Conservation (phyloP, 1,139 yeast genomes). For the Pichia sp. region DNA sequence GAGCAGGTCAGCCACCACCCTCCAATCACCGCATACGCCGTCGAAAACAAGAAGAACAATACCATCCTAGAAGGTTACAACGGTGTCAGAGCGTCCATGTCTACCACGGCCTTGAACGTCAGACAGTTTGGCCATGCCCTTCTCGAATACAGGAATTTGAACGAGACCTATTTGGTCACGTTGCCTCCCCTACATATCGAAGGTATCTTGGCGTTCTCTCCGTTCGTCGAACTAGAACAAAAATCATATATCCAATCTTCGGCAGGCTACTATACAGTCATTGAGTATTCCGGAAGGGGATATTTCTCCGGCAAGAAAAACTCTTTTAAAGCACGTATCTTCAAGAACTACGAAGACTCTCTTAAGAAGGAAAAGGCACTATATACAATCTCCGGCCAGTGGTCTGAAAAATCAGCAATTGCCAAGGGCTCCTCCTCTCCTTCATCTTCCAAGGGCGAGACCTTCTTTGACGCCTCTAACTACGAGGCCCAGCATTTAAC, state of each 20-base stretch:
- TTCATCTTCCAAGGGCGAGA: slow-evolving; percentile 24
- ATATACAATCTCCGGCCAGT: slow-evolving; percentile 81
- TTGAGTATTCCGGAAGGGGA: slow-evolving; percentile 89
- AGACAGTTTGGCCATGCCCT: slow-evolving; percentile 92
- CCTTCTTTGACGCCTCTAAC: slow-evolving; percentile 66
- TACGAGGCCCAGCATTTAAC: slow-evolving; percentile 48
- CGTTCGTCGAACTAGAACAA: slow-evolving; percentile 82
- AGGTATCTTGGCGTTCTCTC: slow-evolving; percentile 85
- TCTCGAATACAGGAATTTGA: slow-evolving; percentile 50
- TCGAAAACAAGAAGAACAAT: slow-evolving; percentile 66
- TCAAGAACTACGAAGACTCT: slow-evolving; percentile 47
- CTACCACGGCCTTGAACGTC: slow-evolving; percentile 72
- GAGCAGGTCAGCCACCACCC: slow-evolving; percentile 98
- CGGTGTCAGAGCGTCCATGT: slow-evolving; percentile 79
- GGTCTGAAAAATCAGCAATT: slow-evolving; percentile 73
- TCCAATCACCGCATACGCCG: slow-evolving; percentile 84
- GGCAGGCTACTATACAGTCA: slow-evolving; percentile 65
- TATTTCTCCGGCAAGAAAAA: slow-evolving; percentile 96
- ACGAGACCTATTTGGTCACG: slow-evolving; percentile 76
- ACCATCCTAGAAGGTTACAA: slow-evolving; percentile 80
- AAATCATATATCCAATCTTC: slow-evolving; percentile 77
- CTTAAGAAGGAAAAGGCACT: slow-evolving; percentile 57
- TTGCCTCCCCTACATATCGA: slow-evolving; percentile 95
- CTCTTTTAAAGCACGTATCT: slow-evolving; percentile 80
- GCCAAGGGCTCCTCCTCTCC: slow-evolving; percentile 37